Conservation (phyloP, 2,329 filamentous ascomycete genomes). For the Colletotrichum aenigma region DNA sequence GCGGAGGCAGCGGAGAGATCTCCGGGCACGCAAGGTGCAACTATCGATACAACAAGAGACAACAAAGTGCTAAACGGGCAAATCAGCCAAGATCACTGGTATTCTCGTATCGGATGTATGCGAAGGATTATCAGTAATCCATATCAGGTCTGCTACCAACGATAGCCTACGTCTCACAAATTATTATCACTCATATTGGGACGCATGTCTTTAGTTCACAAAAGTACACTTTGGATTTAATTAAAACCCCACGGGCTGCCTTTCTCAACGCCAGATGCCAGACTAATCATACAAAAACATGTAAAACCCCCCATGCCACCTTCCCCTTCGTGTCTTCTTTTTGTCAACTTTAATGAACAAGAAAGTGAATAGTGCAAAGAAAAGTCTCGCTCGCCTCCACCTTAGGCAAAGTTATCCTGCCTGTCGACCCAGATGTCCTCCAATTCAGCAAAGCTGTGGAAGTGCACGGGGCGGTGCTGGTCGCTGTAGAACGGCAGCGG, state of each 20-base stretch:
- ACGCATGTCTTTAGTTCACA: not conserved
- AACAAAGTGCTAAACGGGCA: no score
- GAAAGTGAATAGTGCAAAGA: not conserved
- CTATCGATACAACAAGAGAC: not conserved
- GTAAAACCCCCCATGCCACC: not conserved
- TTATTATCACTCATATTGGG: no score
- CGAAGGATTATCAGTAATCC: no score
- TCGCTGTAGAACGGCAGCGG: constrained; percentile 91
- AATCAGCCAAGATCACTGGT: no score
- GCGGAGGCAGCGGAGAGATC: not conserved
- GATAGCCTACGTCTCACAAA: not conserved
- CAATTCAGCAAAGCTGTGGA: constrained; percentile 95
- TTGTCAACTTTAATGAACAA: not conserved
- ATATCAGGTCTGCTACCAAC: not conserved
- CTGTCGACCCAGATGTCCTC: constrained; percentile 97
- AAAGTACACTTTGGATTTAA: constrained; percentile 10
- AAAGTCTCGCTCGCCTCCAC: not conserved
- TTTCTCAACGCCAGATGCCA: not conserved
- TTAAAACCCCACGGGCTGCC: not conserved
- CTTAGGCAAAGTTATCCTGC: constrained; percentile 87
- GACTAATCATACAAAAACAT: not conserved
- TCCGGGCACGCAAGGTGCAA: not conserved
- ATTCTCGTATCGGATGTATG: no score
- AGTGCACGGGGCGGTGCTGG: constrained; percentile 90
- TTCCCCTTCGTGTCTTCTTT: not conserved